phyloP scores from a whole-genome alignment of 257 asterid species.

The Linderniella brevidens region DNA sequence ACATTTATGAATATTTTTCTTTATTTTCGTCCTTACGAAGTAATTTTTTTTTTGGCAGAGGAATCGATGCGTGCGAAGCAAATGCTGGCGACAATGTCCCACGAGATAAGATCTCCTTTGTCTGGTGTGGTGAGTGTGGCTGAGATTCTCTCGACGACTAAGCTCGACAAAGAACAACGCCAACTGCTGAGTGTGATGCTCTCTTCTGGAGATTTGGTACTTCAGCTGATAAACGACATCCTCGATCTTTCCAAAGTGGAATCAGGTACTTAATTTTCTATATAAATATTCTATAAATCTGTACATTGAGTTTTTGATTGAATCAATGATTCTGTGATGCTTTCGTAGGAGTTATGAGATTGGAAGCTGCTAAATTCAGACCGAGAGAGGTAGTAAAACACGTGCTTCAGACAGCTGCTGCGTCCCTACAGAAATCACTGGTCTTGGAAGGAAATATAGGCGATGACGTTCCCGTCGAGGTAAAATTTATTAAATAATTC shows the following conservation, averaged over 20 bases:
- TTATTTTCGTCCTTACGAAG: too few species aligned
- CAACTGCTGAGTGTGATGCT: constrained; percentile 37
- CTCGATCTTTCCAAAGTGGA: constrained; percentile 83
- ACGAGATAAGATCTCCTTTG: constrained; percentile 84
- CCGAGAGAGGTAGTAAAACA: constrained; percentile 91
- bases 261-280: constrained; percentile 15
- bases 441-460: constrained; percentile 75
- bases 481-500: constrained; percentile 9
- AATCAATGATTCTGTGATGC: background rate
- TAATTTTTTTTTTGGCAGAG: constrained; percentile 32
- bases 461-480: constrained; percentile 89
- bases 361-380: constrained; percentile 84
- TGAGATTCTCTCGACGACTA: constrained; percentile 67
- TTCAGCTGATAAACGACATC: constrained; percentile 72
- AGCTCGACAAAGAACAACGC: constrained; percentile 62
- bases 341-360: constrained; percentile 66
- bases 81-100: constrained; percentile 96
- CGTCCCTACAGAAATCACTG: constrained; percentile 60
- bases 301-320: too few species aligned
- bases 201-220: constrained; percentile 35
- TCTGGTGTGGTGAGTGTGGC: constrained; percentile 94
- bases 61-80: constrained; percentile 91
- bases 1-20: too few species aligned
- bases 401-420: constrained; percentile 85
- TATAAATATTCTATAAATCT: too few species aligned